Percentiles rank a stretch among this genome's conserved stretches.
Evolutionary conservation across 441 rosid genomes (phyloP).

Genomic region (Populus tomentosa): DNA sequence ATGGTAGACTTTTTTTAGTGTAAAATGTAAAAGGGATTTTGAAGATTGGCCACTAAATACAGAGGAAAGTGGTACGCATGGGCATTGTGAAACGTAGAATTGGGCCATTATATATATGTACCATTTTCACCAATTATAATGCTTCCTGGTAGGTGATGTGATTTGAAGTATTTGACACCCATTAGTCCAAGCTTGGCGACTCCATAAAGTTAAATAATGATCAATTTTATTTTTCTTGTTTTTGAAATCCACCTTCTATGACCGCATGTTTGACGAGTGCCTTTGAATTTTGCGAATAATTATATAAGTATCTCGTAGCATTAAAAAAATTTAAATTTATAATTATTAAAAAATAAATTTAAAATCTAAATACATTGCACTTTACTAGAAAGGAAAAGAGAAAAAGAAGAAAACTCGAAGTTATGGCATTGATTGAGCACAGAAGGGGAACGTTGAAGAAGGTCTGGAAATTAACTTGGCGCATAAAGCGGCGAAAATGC

Average conservation of each 20-base stretch:
- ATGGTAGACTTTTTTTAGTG: neutral
- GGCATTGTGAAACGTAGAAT: neutral
- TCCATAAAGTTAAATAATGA: too few relatives aligned
- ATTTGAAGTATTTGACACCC: too few relatives aligned
- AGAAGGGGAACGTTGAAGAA: neutral
- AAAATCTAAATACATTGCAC: too few relatives aligned
- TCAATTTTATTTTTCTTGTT: too few relatives aligned
- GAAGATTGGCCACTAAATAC: neutral
- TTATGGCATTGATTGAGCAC: neutral
- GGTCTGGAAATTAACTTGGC: neutral
- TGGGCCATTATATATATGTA: neutral
- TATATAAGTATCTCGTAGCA: rapidly evolving
- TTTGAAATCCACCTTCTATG: too few relatives aligned
- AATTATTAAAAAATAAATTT: rapidly evolving
- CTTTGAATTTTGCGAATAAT: too few relatives aligned
- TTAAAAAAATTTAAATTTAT: too few relatives aligned
- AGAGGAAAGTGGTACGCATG: neutral
- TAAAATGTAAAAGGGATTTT: neutral
- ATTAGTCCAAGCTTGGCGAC: too few relatives aligned
- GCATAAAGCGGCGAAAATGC: neutral
- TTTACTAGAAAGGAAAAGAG: neutral
- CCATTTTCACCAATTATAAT: too few relatives aligned
- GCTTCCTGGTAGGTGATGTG: too few relatives aligned
- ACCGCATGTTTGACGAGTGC: too few relatives aligned
- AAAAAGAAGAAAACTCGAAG: neutral